Evolutionary conservation across 1,139 yeast genomes (phyloP).

Genomic region (Yamadazyma atmosphaerica): DNA sequence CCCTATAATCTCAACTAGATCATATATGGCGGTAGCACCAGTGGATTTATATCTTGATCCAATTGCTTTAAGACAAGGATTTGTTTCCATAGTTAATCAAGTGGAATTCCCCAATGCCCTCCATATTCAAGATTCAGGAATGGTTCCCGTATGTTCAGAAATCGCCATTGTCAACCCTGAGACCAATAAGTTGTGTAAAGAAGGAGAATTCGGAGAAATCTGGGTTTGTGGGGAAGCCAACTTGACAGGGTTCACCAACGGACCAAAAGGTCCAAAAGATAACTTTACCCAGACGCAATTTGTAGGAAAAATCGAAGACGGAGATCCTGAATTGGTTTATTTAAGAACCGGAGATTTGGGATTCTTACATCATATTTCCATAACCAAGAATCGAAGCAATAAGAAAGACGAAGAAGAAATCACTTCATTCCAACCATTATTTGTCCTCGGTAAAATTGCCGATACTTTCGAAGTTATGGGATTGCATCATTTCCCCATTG

Average conservation of each 20-base stretch:
- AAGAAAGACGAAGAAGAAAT: conserved; percentile 23
- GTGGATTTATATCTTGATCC: conserved; percentile 87
- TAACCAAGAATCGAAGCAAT: conserved; percentile 33
- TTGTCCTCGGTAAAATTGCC: conserved; percentile 80
- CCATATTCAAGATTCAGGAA: conserved; percentile 89
- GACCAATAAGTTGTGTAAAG: conserved; percentile 71
- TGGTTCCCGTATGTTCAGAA: conserved; percentile 93
- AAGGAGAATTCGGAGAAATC: conserved; percentile 96
- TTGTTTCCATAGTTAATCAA: conserved; percentile 76
- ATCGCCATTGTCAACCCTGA: conserved; percentile 96
- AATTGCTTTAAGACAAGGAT: conserved; percentile 84
- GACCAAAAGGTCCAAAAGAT: conserved; percentile 50
- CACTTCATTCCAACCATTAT: conserved; percentile 71
- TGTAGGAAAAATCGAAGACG: conserved; percentile 57
- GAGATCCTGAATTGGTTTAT: conserved; percentile 63
- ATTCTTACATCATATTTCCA: conserved; percentile 71
- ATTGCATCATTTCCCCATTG: conserved; percentile 84
- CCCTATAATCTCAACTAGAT: conserved; percentile 82
- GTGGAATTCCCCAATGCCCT: conserved; percentile 66
- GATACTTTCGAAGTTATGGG: conserved; percentile 94
- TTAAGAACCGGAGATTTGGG: conserved; percentile 94
- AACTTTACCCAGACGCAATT: conserved; percentile 46
- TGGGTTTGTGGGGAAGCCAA: conserved; percentile 95
- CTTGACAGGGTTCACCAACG: conserved; percentile 60
- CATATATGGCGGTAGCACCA: conserved; percentile 88